phyloP scores from a whole-genome alignment of 1,139 yeast species.

The Candida neerlandica region DNA sequence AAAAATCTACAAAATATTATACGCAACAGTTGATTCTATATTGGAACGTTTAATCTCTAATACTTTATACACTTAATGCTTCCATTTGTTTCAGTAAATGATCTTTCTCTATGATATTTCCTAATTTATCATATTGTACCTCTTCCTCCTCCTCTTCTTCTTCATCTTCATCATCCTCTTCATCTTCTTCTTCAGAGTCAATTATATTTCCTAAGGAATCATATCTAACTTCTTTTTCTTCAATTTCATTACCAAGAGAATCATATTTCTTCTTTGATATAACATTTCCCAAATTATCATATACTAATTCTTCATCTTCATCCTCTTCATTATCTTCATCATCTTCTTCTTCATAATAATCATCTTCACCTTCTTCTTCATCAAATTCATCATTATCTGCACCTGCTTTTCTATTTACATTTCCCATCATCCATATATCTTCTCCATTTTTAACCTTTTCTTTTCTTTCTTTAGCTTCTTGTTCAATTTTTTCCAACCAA shows the following conservation, averaged over 20 bases:
- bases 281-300: constrained; percentile 19
- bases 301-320: constrained; percentile 15
- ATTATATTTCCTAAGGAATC: constrained; percentile 19
- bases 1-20: background rate
- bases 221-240: constrained; percentile 13
- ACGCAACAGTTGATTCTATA: background rate
- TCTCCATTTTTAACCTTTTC: constrained; percentile 56
- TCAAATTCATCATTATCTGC: constrained; percentile 10
- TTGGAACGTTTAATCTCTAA: background rate
- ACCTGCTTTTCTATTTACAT: constrained; percentile 54
- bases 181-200: constrained; percentile 11
- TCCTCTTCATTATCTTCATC: constrained; percentile 12
- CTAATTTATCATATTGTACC: constrained; percentile 8
- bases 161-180: constrained; percentile 8
- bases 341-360: constrained; percentile 6
- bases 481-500: constrained; percentile 71
- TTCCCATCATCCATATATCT: constrained; percentile 82
- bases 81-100: constrained; percentile 2
- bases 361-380: constrained; percentile 13
- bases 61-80: constrained; percentile 7
- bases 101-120: constrained; percentile 10
- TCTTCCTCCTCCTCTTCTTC: constrained; percentile 9
- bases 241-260: constrained; percentile 14
- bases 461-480: constrained; percentile 68
- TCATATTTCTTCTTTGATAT: constrained; percentile 15